phyloP scores from a whole-genome alignment of 306 rosid species.

The Carpinus fangiana region DNA sequence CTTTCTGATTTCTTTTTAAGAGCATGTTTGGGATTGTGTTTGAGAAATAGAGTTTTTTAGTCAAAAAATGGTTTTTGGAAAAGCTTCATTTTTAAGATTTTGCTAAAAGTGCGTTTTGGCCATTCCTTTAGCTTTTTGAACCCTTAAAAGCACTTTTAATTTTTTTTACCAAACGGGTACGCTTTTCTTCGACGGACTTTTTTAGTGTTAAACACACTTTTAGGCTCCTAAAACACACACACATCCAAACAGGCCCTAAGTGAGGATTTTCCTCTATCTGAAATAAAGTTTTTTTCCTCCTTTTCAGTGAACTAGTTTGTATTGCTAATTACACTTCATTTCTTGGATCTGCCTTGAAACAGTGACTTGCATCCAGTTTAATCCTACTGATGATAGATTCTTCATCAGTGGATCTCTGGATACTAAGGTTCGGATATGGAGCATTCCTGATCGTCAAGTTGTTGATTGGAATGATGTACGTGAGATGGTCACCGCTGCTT shows the following conservation, averaged over 20 bases:
- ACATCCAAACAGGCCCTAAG: not conserved
- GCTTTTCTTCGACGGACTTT: no score
- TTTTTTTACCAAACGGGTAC: no score
- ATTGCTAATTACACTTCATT: slow-evolving; percentile 41
- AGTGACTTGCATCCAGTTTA: slow-evolving; percentile 99
- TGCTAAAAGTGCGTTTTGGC: no score
- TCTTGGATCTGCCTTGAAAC: slow-evolving; percentile 52
- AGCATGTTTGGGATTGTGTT: no score
- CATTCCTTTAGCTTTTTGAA: no score
- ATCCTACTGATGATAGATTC: slow-evolving; percentile 95
- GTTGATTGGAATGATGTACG: slow-evolving; percentile 96
- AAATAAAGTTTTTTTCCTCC: slow-evolving; percentile 15
- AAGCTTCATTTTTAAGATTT: no score
- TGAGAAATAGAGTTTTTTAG: no score
- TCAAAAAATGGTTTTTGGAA: no score
- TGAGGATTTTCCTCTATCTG: not conserved
- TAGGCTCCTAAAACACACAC: no score
- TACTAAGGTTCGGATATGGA: slow-evolving; percentile 98
- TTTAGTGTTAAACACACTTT: no score
- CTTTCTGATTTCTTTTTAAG: slow-evolving; percentile 5
- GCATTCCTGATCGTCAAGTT: slow-evolving; percentile 87
- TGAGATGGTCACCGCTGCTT: slow-evolving; percentile 99
- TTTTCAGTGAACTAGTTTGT: slow-evolving; percentile 17
- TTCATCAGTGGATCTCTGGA: slow-evolving; percentile 99
- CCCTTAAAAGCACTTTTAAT: no score